Conservation (phyloP, 75 land plant species). For the Selaginella moellendorffii region DNA sequence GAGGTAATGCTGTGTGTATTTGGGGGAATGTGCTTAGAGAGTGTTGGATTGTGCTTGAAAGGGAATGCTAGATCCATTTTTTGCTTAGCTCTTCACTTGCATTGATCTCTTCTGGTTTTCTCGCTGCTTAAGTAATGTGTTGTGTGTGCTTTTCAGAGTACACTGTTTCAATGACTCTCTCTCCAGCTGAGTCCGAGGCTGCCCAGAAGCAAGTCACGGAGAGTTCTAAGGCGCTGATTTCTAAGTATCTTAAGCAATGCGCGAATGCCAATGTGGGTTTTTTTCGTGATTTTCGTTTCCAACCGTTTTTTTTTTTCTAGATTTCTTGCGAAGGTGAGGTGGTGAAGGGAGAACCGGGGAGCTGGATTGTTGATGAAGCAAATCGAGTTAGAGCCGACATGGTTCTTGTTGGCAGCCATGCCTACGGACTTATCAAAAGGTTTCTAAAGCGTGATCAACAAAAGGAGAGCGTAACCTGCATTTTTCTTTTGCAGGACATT, state of each 20-base stretch:
- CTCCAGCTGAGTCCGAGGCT: conserved; percentile 9
- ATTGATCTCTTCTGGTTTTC: no score
- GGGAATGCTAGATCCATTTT: no score
- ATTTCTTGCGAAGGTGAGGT: conserved; percentile 34
- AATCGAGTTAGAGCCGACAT: conserved; percentile 23
- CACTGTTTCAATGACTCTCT: conserved; percentile 10
- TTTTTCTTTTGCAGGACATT: conserved; percentile 14
- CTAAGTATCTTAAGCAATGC: conserved; percentile 18
- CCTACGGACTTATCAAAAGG: conserved; percentile 22
- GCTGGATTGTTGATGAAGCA: conserved; percentile 33
- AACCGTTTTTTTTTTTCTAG: conserved; percentile 8
- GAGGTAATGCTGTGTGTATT: conserved; percentile 12
- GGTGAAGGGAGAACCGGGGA: conserved; percentile 34
- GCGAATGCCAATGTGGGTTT: conserved; percentile 14
- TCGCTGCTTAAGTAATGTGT: no score
- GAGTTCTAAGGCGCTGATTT: conserved; percentile 13
- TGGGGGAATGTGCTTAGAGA: neutral
- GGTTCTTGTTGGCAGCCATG: conserved; percentile 29
- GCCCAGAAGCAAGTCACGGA: conserved; percentile 15
- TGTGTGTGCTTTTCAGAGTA: conserved; percentile 26
- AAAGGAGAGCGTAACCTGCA: no score
- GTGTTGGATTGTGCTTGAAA: neutral
- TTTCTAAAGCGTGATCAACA: no score
- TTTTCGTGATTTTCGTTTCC: neutral
- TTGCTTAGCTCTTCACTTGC: no score